Evolutionary conservation across 805 yeast species (phyloP), one percentile per base, ranked within the genome.

Genomic region (Kregervanrija pseudodelftensis): DNA sequence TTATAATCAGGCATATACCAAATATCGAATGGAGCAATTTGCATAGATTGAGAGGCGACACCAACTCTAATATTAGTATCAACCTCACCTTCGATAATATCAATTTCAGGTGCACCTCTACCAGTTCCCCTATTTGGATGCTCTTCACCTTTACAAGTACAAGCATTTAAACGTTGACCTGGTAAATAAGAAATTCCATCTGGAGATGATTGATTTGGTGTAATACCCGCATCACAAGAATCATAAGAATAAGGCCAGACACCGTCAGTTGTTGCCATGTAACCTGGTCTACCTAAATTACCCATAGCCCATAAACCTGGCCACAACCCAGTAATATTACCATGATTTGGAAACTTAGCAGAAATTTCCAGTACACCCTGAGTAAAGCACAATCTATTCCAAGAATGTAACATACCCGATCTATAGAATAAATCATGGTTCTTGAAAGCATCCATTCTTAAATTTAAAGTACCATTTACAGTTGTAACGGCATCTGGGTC

Each of bases 271-370:
- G 91, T 72, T 5, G 95, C 87, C 68, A 79, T 66, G 59, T 78
- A 90, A 10, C 98, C 98, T 0, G 97, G 95, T 55, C 97, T 78
- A 28, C 85, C 98, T 52, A 90, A 70, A 58, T 90, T 90, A 38
- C 97, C 97, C 79, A 90, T 72, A 4, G 96, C 76, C 97, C 97
- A 90, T 46, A 87, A 55, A 72, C 96, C 98, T 1, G 98, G 97
- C 98, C 98, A 90, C 51, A 90, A 68, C 15, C 98, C 98, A 4
- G 83, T 70, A 30, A 82, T 73, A 45, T 77, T 69, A 55, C 95
- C 95, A 53, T 75, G 76, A 50, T 87, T 86, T 32, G 97, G 96
- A 49, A 90, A 66, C 47, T 74, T 74, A 0, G 85, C 91, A 9
- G 88, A 79, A 5, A 84, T 77, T 59, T 86, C 96, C 51, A 89